These are phyloP conservation scores for Mucuna pruriens DNA, from an alignment of 306 rosid species.

Conservation along the genomic window DNA sequence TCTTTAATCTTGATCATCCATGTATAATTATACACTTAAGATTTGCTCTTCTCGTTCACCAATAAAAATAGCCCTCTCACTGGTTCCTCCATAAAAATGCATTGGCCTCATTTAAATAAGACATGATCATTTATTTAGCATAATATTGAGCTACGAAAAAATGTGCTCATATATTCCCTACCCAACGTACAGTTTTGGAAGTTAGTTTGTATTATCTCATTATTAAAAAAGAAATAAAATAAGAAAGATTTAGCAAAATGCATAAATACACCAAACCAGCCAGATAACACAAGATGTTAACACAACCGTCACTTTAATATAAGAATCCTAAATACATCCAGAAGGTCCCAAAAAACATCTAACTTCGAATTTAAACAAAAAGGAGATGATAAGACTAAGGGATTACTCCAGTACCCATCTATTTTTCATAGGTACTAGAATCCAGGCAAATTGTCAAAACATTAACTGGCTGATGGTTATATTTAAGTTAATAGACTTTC, in stretches of 20 bases:
- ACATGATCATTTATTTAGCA: too few relatives aligned
- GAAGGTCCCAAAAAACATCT: neutral
- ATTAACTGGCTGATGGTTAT: neutral
- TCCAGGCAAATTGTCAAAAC: neutral
- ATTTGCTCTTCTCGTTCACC: neutral
- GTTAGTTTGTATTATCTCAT: too few relatives aligned
- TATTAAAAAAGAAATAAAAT: too few relatives aligned
- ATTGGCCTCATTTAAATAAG: too few relatives aligned
- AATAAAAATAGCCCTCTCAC: neutral
- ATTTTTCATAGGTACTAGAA: neutral
- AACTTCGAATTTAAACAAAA: too few relatives aligned
- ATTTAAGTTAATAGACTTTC: neutral
- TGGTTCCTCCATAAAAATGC: neutral
- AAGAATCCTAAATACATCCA: neutral
- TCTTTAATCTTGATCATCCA: neutral
- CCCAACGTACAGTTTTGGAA: too few relatives aligned
- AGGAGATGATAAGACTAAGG: too few relatives aligned
- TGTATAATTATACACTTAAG: neutral
- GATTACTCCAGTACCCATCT: neutral
- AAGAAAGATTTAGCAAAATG: too few relatives aligned
- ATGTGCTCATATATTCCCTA: too few relatives aligned
- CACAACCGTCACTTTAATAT: neutral
- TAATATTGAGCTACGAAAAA: too few relatives aligned
- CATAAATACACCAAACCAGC: too few relatives aligned
- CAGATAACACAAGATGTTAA: neutral